Base-by-base conservation (phyloP, 2,329 filamentous ascomycete species). In the Pseudocercospora eumusae region DNA sequence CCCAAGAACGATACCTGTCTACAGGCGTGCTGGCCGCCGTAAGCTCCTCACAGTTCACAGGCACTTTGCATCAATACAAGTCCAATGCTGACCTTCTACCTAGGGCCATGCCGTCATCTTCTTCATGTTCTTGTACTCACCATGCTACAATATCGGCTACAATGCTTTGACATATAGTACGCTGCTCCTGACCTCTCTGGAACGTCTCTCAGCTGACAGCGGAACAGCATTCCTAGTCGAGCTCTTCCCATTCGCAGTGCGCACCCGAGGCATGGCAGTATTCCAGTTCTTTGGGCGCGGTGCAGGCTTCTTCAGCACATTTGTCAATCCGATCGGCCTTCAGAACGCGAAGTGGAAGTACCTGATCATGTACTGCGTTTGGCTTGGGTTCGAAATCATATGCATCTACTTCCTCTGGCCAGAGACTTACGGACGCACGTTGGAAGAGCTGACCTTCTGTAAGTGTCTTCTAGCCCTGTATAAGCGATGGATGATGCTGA, bases 111-210 rank as follows among this genome's bases (percentile, higher is more conserved):
- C 75, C 0, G 76, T 80, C 68, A 75, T 80, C 33, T 80, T 77
- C 66, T 70, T 80, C 50, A 80, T 75, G 70, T 76, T 75, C 58
- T 73, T 52, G 45, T 88, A 86, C 71, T 80, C 80, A 9, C 83
- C 84, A 2, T 79, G 77, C 63, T 88, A 88, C 71, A 87, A 88
- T 67, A 79, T 88, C 54, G 86, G 85, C 18, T 86, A 87, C 71
- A 88, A 88, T 69, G 84, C 86, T 11, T 76, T 89, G 59, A 87
- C 85, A 0, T 87, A 87, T 73, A 88, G 56, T 57, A 23, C 36
- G 42, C 49, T 55, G 23, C 27, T n/a, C 3, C 18, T 18, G 15
- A 3, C 1, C n/a, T 13, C 8, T 18, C n/a, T 40, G 13, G 18
- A 6, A 40, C n/a, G 15, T 4, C 23, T 5, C 9, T 2, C 21